Base-by-base conservation (phyloP, 2,329 filamentous ascomycete genomes). In the Lecanicillium sp. region DNA sequence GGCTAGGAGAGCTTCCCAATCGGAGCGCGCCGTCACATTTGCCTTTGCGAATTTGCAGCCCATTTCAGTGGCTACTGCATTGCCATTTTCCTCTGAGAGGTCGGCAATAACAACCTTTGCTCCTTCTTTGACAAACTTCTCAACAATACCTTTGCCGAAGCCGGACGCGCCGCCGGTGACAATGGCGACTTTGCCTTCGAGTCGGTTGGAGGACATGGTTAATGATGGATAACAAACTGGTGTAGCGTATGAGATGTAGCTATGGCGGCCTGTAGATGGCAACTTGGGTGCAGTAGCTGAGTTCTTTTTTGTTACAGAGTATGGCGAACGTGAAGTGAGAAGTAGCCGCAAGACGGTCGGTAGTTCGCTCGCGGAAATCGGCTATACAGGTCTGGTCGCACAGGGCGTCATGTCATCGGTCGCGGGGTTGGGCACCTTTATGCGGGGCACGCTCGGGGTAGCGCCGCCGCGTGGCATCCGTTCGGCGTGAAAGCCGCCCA, bases 91-190 rank as follows among this genome's bases (percentile, higher is more conserved):
- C 13, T 69, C 59, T 20, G 75, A 72, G 43, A 84, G 64, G 54
- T 84, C 79, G 2, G 74, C 74, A 38, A 84, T 71, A 36, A 83
- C 55, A 25, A 83, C 77, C 45, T 69, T 69, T 36, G 69, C 71
- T 29, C 79, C 79, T 57, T 83, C 77, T 17, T 66, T 53, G 5
- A 69, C 64, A 54, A 81, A 81, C 39, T 73, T 72, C 39, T 68
- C 61, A 1, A 71, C 72, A 37, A 82, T 81, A 25, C 71, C 77
- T 40, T 71, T 74, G 39, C 79, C 79, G 47, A 84, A 84, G 3
- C 79, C 79, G 10, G 72, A 75, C 3, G 74, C 77, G 7, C 66
- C 78, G 34, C 79, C 75, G 43, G 61, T 68, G 43, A 68, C 54
- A 43, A 69, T 61, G 49, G 61, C 64, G 4, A 63, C 58, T 40